Conservation (phyloP, 257 asterid genomes). For the Rhazya stricta region DNA sequence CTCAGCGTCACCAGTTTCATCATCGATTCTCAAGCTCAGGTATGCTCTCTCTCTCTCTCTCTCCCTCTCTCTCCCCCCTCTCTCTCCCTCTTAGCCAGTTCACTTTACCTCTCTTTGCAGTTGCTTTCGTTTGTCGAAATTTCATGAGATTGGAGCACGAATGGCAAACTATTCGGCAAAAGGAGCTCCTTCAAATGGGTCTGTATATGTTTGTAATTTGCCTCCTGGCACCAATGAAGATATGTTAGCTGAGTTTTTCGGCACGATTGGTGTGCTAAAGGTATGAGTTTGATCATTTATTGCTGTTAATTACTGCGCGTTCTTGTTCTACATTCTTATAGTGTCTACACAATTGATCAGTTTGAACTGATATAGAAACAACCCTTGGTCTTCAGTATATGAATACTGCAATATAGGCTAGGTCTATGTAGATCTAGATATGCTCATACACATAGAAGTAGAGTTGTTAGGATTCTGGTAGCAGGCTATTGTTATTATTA, state of each 20-base stretch:
- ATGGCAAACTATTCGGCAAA: constrained; percentile 67
- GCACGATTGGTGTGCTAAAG: constrained; percentile 96
- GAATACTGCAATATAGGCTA: neutral
- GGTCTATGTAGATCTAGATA: neutral
- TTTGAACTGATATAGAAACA: neutral
- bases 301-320: constrained; percentile 9
- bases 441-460: neutral
- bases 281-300: constrained; percentile 39
- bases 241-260: constrained; percentile 92
- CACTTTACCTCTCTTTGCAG: constrained; percentile 5
- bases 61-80: no score
- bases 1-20: no score
- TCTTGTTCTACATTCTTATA: neutral
- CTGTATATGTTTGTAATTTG: constrained; percentile 85
- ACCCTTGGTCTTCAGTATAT: neutral
- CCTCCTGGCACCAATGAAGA: constrained; percentile 85
- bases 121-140: constrained; percentile 9
- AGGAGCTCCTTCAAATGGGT: constrained; percentile 66
- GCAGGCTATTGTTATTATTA: neutral
- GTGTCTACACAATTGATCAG: neutral
- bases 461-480: neutral
- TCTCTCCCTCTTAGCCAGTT: neutral
- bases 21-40: no score
- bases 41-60: no score
- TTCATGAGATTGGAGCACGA: constrained; percentile 56